phyloP scores from a whole-genome alignment of 164 flowering plant genomes.

The Santalum album region DNA sequence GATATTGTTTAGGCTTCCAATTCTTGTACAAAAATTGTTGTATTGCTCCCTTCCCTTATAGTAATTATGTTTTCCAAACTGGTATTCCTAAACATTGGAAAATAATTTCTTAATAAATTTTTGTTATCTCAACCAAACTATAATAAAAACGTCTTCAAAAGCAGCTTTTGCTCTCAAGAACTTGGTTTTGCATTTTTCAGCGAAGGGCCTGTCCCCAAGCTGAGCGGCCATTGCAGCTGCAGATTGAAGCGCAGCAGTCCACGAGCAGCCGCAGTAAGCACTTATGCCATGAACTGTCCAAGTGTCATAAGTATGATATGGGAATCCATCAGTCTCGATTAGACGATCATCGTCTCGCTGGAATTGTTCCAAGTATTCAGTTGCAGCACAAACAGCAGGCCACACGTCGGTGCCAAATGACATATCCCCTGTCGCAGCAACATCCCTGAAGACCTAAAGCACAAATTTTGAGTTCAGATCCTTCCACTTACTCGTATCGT shows the following conservation, averaged over 20 bases:
- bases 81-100: too few species aligned
- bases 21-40: too few species aligned
- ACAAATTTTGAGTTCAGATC: slow-evolving; percentile 90
- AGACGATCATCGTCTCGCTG: slow-evolving; percentile 74
- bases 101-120: too few species aligned
- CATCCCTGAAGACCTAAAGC: slow-evolving; percentile 88
- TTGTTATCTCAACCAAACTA: slow-evolving; percentile 94
- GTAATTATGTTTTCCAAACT: too few species aligned
- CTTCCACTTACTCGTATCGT: slow-evolving; percentile 89
- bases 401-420: slow-evolving; percentile 80
- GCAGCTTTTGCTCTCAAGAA: slow-evolving; percentile 54
- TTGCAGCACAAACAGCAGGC: slow-evolving; percentile 91
- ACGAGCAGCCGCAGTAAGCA: slow-evolving; percentile 89
- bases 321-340: slow-evolving; percentile 89
- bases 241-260: slow-evolving; percentile 94
- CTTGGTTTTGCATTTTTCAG: slow-evolving; percentile 52
- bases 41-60: too few species aligned
- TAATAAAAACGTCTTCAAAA: slow-evolving; percentile 63
- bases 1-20: too few species aligned
- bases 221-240: slow-evolving; percentile 87
- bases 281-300: slow-evolving; percentile 96
- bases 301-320: slow-evolving; percentile 90
- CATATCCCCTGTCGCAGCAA: slow-evolving; percentile 78
- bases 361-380: slow-evolving; percentile 90
- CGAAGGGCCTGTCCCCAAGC: slow-evolving; percentile 57